Percentiles rank a stretch among this genome's conserved stretches.
Evolutionary conservation across 2,329 filamentous ascomycete species (phyloP).

Genomic region (Rhexocercosporidium sp.): DNA sequence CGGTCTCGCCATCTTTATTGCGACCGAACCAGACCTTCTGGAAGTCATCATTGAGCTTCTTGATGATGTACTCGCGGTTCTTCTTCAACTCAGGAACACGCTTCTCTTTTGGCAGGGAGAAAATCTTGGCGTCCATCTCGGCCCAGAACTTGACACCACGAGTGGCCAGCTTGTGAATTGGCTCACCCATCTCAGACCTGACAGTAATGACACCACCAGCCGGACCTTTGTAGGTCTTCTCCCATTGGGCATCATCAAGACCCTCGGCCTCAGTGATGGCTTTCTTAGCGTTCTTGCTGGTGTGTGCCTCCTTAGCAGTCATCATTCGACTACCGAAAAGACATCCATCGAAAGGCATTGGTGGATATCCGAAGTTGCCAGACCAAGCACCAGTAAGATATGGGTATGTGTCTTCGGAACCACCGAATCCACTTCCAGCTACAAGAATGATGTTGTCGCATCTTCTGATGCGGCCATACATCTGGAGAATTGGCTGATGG

Average conservation of each 20-base stretch:
- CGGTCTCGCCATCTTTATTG: conserved; percentile 78
- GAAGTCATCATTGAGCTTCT: conserved; percentile 94
- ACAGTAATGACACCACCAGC: conserved; percentile 96
- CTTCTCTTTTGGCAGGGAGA: conserved; percentile 91
- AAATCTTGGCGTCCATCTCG: conserved; percentile 99
- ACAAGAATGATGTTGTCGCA: conserved; percentile 87
- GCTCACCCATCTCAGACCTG: conserved; percentile 98
- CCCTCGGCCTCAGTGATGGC: conserved; percentile 87
- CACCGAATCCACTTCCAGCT: conserved; percentile 90
- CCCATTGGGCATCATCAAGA: conserved; percentile 83
- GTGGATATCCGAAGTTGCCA: conserved; percentile 82
- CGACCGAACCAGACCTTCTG: conserved; percentile 97
- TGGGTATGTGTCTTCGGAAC: conserved; percentile 87
- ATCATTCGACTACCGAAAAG: conserved; percentile 93
- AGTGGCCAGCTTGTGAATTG: conserved; percentile 97
- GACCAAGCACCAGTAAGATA: conserved; percentile 92
- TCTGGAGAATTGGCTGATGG: conserved; percentile 87
- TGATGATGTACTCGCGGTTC: conserved; percentile 88
- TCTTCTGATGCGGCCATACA: conserved; percentile 88
- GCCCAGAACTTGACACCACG: conserved; percentile 96
- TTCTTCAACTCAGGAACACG: conserved; percentile 86
- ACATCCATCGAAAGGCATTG: conserved; percentile 94
- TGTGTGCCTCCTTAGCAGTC: conserved; percentile 91
- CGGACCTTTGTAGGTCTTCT: conserved; percentile 89
- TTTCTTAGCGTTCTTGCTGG: conserved; percentile 85